Conservation (phyloP, 805 yeast species). For the Spathaspora boniae region DNA sequence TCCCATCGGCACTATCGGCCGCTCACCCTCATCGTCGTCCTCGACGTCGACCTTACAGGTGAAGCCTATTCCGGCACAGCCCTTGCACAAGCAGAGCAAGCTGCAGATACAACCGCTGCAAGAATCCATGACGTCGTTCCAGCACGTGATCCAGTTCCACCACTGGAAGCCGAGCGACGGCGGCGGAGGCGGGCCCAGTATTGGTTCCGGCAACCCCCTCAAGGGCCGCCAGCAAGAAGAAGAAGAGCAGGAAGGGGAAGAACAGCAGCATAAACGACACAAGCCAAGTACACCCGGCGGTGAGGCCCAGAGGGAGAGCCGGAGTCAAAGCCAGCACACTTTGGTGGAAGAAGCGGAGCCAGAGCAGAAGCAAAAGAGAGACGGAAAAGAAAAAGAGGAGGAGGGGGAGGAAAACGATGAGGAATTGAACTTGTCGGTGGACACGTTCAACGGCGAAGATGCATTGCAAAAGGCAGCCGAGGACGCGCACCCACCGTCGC, state of each 20-base stretch:
- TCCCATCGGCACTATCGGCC: conserved; percentile 1
- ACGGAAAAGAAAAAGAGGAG: conserved; percentile 2
- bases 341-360: not conserved
- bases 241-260: conserved; percentile 4
- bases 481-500: conserved; percentile 9
- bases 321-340: conserved; percentile 14
- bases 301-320: conserved; percentile 29
- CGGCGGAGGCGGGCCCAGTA: conserved; percentile 11
- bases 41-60: conserved; percentile 38
- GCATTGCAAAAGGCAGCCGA: conserved; percentile 3
- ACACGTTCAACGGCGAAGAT: conserved; percentile 8
- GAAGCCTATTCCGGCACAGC: conserved; percentile 40
- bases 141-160: conserved; percentile 53
- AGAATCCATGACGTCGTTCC: conserved; percentile 45
- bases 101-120: conserved; percentile 33
- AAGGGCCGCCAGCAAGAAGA: conserved; percentile 8
- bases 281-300: too few relatives aligned
- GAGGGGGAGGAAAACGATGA: conserved; percentile 10
- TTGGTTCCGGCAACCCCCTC: conserved; percentile 9
- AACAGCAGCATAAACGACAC: conserved; percentile 34
- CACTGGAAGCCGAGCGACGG: conserved; percentile 49
- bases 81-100: conserved; percentile 29
- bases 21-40: conserved; percentile 23
- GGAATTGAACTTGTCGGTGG: conserved; percentile 14
- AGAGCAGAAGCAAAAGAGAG: conserved; percentile 4